Evolutionary conservation across 257 asterid species (phyloP).

Genomic region (Solanum ossicruentum): DNA sequence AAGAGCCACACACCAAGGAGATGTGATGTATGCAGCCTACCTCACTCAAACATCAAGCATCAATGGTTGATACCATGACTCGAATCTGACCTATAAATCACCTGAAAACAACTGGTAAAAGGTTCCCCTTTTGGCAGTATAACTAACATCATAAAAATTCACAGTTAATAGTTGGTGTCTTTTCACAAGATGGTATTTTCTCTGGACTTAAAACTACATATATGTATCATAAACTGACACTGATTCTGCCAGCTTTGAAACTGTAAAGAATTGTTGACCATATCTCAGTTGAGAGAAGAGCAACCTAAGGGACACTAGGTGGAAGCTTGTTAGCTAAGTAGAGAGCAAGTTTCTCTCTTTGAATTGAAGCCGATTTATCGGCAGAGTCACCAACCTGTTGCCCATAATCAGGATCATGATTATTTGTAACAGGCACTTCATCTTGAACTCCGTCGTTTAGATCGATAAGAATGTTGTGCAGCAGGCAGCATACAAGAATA

Average conservation of each 20-base stretch:
- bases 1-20: neutral
- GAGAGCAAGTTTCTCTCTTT: conserved; percentile 18
- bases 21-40: neutral
- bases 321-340: conserved; percentile 2
- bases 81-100: neutral
- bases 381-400: neutral
- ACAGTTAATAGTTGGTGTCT: neutral
- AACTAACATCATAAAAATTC: neutral
- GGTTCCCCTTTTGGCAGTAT: neutral
- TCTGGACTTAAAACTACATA: neutral
- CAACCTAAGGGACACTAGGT: neutral
- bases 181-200: neutral
- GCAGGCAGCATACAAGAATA: conserved; percentile 10
- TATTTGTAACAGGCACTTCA: neutral
- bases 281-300: neutral
- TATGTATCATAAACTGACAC: neutral
- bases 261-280: neutral
- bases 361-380: neutral
- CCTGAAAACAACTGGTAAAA: neutral
- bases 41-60: neutral
- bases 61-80: neutral
- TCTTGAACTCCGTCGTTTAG: conserved; percentile 2
- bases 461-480: conserved; percentile 18
- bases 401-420: neutral
- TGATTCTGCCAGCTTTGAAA: neutral